These are phyloP conservation scores for Vanrija pseudolonga DNA, from an alignment of 1,284 basidiomycete species.

Conservation along the genomic window DNA sequence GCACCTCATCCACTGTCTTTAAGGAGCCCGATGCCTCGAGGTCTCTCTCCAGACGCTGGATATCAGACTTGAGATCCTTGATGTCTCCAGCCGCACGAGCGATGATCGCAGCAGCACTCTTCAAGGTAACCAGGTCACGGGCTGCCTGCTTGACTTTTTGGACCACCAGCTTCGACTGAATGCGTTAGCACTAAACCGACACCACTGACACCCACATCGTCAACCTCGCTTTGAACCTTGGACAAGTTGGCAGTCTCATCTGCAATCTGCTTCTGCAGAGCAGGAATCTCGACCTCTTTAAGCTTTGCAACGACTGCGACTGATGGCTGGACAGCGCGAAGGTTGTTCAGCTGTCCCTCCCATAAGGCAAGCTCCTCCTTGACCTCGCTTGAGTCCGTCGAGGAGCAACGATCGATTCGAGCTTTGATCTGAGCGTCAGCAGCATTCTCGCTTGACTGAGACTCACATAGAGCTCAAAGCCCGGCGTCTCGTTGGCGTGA, in stretches of 20 bases:
- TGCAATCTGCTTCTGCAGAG: constrained; percentile 62
- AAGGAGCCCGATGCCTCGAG: constrained; percentile 67
- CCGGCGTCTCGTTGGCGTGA: constrained; percentile 58
- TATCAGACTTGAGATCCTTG: constrained; percentile 62
- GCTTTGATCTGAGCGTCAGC: constrained; percentile 53
- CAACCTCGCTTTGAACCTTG: constrained; percentile 54
- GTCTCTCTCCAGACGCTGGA: constrained; percentile 64
- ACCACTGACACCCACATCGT: constrained; percentile 47
- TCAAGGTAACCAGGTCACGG: constrained; percentile 63
- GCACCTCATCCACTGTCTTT: constrained; percentile 79
- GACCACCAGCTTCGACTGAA: constrained; percentile 33
- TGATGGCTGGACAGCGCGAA: constrained; percentile 60
- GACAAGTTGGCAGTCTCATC: constrained; percentile 58
- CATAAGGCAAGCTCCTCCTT: constrained; percentile 60
- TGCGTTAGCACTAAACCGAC: not conserved
- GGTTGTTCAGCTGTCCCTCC: constrained; percentile 58
- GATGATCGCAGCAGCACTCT: constrained; percentile 63
- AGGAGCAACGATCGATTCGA: constrained; percentile 20
- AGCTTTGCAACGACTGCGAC: constrained; percentile 52
- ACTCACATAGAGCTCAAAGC: constrained; percentile 67
- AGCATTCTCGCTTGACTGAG: too few species aligned
- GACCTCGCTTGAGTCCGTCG: constrained; percentile 43
- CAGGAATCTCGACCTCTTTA: constrained; percentile 61
- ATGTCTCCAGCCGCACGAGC: constrained; percentile 64
- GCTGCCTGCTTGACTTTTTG: constrained; percentile 40